phyloP scores from a whole-genome alignment of 2,329 filamentous ascomycete genomes.

The Nothophaeocryptopus gaeumannii region DNA sequence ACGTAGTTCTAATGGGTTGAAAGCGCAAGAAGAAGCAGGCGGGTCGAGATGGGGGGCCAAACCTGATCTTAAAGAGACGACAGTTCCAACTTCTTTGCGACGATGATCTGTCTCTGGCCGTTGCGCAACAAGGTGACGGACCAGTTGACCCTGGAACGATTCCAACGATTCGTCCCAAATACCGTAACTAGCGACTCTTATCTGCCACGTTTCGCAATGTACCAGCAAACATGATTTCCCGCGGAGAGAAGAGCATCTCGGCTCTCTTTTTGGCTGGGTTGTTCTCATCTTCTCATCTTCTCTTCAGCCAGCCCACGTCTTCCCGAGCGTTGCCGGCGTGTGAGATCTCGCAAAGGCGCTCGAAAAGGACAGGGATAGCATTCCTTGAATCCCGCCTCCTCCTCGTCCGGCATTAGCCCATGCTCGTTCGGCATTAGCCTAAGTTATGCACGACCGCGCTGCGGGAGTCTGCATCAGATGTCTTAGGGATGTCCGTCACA shows the following conservation, averaged over 20 bases:
- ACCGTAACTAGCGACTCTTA: constrained; percentile 2
- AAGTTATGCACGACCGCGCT: background rate
- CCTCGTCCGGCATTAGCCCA: background rate
- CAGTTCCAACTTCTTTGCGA: background rate
- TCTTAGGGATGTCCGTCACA: too few relatives aligned
- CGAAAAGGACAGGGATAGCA: constrained; percentile 4
- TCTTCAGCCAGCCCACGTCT: constrained; percentile 2
- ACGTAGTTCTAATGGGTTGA: constrained; percentile 4
- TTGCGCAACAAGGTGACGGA: constrained; percentile 1
- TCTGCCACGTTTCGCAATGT: constrained; percentile 12
- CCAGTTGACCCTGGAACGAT: too few relatives aligned
- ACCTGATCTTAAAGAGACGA: constrained; percentile 4
- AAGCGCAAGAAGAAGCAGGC: constrained; percentile 6
- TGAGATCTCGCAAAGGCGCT: constrained; percentile 9
- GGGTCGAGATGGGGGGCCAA: constrained; percentile 1
- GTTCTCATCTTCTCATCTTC: constrained; percentile 1
- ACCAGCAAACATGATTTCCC: background rate
- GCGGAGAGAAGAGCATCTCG: background rate
- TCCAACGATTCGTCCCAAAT: background rate
- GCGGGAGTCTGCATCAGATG: background rate
- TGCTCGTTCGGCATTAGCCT: background rate
- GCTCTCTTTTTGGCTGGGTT: background rate
- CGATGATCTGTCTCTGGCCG: constrained; percentile 3
- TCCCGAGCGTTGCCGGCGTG: constrained; percentile 7
- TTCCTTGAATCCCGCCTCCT: constrained; percentile 9